These are phyloP conservation scores for Kodamaea fukazawae DNA, from an alignment of 805 yeast species.

Conservation along the genomic window DNA sequence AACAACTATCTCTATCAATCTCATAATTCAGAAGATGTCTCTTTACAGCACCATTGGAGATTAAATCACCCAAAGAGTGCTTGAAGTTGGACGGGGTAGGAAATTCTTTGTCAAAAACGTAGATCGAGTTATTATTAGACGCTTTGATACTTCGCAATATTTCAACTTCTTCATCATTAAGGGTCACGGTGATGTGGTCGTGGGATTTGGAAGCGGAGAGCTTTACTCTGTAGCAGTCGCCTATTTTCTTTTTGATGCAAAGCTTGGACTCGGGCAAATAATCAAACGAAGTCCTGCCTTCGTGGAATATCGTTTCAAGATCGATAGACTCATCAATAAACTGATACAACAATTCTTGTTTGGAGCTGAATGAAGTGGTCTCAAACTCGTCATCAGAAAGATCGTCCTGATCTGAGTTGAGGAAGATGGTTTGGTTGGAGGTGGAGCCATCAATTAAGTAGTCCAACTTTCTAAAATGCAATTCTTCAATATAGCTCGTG, in stretches of 20 bases:
- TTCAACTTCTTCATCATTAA: slow-evolving; percentile 60
- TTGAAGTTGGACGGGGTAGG: slow-evolving; percentile 63
- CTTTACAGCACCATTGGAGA: slow-evolving; percentile 31
- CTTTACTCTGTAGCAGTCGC: slow-evolving; percentile 49
- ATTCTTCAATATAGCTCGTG: slow-evolving; percentile 64
- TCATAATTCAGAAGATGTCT: slow-evolving; percentile 27
- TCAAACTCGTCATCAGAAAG: slow-evolving; percentile 21
- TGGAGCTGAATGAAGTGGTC: slow-evolving; percentile 26
- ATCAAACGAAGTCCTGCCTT: slow-evolving; percentile 13
- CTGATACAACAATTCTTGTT: slow-evolving; percentile 55
- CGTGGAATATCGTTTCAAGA: slow-evolving; percentile 12
- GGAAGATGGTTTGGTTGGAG: slow-evolving; percentile 58
- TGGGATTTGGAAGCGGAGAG: slow-evolving; percentile 23
- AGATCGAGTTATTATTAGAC: slow-evolving; percentile 63
- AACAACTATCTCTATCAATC: slow-evolving; percentile 47
- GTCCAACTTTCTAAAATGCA: slow-evolving; percentile 56
- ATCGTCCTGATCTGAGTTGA: slow-evolving; percentile 41
- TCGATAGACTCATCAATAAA: slow-evolving; percentile 50
- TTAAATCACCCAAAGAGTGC: slow-evolving; percentile 53
- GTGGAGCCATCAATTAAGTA: slow-evolving; percentile 54
- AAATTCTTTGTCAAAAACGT: slow-evolving; percentile 58
- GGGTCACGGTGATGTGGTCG: slow-evolving; percentile 17
- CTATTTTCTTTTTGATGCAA: slow-evolving; percentile 59
- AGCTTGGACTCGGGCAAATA: slow-evolving; percentile 49
- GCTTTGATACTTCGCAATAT: slow-evolving; percentile 38